Evolutionary conservation across 495 filamentous ascomycete species (phyloP).

Genomic region (Aspergillus incahuasiensis): DNA sequence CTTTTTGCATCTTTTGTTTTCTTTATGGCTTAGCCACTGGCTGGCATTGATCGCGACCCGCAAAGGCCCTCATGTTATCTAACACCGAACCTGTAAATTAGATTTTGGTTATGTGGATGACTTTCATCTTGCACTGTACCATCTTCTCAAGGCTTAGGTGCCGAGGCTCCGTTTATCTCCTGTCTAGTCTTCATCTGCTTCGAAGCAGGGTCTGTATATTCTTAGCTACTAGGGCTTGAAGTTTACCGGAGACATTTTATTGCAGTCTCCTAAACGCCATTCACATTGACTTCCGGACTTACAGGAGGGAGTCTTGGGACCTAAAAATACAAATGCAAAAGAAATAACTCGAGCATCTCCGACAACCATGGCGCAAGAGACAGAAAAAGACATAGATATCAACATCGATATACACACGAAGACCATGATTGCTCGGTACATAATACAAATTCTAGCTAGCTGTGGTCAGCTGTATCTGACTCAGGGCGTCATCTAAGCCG

Average conservation of each 20-base stretch:
- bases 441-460: background rate
- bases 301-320: conserved; percentile 39
- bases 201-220: too few relatives aligned
- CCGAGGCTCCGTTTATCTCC: background rate
- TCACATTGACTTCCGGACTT: conserved; percentile 30
- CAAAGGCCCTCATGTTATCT: background rate
- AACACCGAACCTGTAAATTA: conserved; percentile 1
- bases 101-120: conserved; percentile 3
- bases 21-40: conserved; percentile 4
- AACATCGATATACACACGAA: conserved; percentile 3
- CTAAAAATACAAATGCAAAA: conserved; percentile 49
- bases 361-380: too few relatives aligned
- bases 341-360: background rate
- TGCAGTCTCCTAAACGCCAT: conserved; percentile 30
- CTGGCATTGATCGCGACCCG: conserved; percentile 12
- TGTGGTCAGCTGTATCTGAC: too few relatives aligned
- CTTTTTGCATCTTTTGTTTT: conserved; percentile 12
- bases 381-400: conserved; percentile 7
- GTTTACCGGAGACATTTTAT: background rate
- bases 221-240: background rate
- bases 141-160: background rate
- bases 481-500: background rate
- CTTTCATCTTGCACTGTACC: background rate
- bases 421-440: conserved; percentile 4
- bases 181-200: background rate